Evolutionary conservation across 352 stramenopile species (phyloP).

Genomic region (Globisporangium nagaii): DNA sequence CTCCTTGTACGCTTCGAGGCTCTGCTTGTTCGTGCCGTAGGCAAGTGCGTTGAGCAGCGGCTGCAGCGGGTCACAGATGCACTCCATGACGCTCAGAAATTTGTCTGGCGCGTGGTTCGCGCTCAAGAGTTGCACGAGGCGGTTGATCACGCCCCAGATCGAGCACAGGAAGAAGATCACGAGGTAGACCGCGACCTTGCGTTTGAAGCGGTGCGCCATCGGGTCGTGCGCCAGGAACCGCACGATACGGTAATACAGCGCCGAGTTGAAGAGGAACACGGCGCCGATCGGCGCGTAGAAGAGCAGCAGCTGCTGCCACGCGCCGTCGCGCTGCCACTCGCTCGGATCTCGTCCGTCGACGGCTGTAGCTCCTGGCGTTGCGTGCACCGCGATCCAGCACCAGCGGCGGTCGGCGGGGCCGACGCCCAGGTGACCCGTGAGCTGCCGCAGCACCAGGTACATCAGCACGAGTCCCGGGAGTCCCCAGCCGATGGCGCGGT

Average conservation of each 20-base stretch:
- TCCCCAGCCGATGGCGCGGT: conserved; percentile 61
- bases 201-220: conserved; percentile 52
- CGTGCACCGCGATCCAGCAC: conserved; percentile 70
- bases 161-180: conserved; percentile 71
- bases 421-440: conserved; percentile 65
- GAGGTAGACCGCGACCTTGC: conserved; percentile 60
- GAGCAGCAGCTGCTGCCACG: conserved; percentile 53
- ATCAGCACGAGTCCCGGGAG: conserved; percentile 45
- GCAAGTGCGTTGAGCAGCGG: conserved; percentile 60
- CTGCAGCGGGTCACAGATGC: conserved; percentile 66
- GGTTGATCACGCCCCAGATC: conserved; percentile 63
- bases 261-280: conserved; percentile 68
- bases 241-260: conserved; percentile 53
- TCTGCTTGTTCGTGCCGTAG: conserved; percentile 71
- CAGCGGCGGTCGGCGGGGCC: conserved; percentile 60
- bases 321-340: conserved; percentile 40
- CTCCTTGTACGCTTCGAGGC: conserved; percentile 65
- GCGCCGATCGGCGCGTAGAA: conserved; percentile 60
- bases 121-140: conserved; percentile 54
- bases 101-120: conserved; percentile 38
- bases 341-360: conserved; percentile 13
- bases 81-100: conserved; percentile 59
- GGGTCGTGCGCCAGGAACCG: conserved; percentile 55
- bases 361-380: conserved; percentile 11
- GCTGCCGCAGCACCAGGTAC: conserved; percentile 58